Base-by-base conservation (phyloP, 257 asterid species). In the Phtheirospermum japonicum region DNA sequence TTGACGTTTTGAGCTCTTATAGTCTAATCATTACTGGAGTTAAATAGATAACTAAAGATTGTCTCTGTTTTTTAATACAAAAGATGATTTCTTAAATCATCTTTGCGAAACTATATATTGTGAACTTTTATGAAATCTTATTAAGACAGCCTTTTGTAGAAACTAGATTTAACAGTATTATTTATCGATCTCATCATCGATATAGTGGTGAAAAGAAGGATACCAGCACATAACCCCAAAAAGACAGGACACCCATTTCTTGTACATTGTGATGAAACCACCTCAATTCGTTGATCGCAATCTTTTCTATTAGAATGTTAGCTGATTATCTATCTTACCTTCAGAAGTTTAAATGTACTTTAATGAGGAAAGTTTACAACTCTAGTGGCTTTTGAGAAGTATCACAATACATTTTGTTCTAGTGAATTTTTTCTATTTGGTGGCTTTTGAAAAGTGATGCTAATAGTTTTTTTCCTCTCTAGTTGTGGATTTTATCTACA, bases 361-460 rank as follows among this genome's bases (percentile, higher is more conserved):
- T 18, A 18, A 49, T 7, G 4, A 13, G 18, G 28, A 49, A 49
- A 43, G 49, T 57, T 23, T 32, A 45, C 14, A 55, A 6, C 13
- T 42, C 36, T 31, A 42, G 31, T 20, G 46, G 14, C 60, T 48
- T 48, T 61, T 42, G 8, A 28, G 45, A 51, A 59, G 23, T 40
- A 31, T 53, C 49, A 17, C 55, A 52, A 18, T 17, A 9, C 5
- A 32, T 20, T 50, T 53, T 13, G 39, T 14, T 11, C 18, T 3
- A 45, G 14, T 3, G 18, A 42, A 18, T 42, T n/a, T 61, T 61
- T 13, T 33, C 36, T 61, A 8, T 39, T 34, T 39, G 63, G 34
- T 46, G 30, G 37, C 37, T 57, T 67, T 58, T 23, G 54, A 45
- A 45, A 45, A 45, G 52, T n/a, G 61, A n/a, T 59, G 53, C 20